Evolutionary conservation across 106 monocot species (phyloP), one percentile per base, ranked within the genome.

Genomic region (Phalaenopsis equestris): DNA sequence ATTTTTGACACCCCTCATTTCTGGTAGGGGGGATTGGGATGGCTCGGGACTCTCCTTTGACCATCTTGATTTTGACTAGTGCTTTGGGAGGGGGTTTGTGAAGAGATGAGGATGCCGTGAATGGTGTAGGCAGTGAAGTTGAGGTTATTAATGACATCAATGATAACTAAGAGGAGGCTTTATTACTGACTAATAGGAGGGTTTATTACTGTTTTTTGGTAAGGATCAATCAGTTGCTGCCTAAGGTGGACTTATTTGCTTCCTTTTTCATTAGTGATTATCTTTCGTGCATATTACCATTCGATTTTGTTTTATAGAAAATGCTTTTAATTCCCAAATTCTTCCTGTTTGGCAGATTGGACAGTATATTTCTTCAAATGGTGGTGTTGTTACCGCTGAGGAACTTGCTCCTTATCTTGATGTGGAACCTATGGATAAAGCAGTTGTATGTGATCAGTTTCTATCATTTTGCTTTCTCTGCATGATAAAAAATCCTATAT

Each of bases 361-460:
- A 80, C 93, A 95, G 56, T 99, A 95, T 86, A 99, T 99, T 86
- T 77, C 98, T 38, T 95, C 94, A 75, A 94, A 95, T 87, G 98
- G 98, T 78, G 98, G 98, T 80, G 98, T 99, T 84, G 87, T 99
- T 78, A 73, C 94, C 42, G 94, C 91, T 77, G 98, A 99, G 77
- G 98, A 99, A 81, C 93, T 99, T 79, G 92, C 98, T 83, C 98
- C 98, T 49, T 99, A 91, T 88, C 94, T 99, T 86, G 98, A 99
- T 86, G 84, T 91, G 30, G 77, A 75, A n/a, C 85, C 88, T 68
- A 10, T 72, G 5, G 81, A 88, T 46, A 88, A 87, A 77, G 86
- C 80, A 68, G 52, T 73, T 70, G 94, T 94, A 90, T 57, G 82
- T 68, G 41, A 72, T 47, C 21, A 49, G 17, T 45, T 74, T 74